Percentiles rank a stretch among this genome's conserved stretches.
Conservation (phyloP, 2,329 filamentous ascomycete genomes). For the Talaromyces piceae region DNA sequence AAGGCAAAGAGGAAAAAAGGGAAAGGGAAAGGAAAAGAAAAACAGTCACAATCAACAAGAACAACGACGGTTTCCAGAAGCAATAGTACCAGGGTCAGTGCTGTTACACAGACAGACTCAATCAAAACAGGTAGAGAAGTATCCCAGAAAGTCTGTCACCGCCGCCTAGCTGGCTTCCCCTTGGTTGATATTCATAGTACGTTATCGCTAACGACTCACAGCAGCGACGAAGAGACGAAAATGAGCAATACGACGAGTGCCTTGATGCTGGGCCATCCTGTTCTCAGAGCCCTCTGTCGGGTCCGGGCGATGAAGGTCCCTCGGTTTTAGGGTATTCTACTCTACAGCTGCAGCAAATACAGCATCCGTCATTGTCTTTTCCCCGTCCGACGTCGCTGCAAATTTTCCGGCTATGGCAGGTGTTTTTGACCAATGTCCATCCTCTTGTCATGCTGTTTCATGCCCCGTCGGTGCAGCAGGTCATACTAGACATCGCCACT, state of each 20-base stretch:
- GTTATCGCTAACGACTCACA: neutral
- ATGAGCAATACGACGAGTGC: neutral
- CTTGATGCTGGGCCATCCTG: neutral
- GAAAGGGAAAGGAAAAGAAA: neutral
- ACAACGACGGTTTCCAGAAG: neutral
- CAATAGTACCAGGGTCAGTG: neutral
- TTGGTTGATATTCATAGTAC: neutral
- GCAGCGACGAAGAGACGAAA: neutral
- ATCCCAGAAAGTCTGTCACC: neutral
- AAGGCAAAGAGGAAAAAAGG: neutral
- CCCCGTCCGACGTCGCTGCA: neutral
- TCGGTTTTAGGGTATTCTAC: neutral
- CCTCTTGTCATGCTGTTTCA: slow-evolving; percentile 2
- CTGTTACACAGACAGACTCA: neutral
- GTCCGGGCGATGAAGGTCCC: neutral
- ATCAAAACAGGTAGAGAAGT: neutral
- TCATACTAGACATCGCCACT: neutral
- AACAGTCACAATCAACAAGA: neutral
- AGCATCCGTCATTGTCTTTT: neutral
- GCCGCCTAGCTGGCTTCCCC: neutral
- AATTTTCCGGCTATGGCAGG: slow-evolving; percentile 5
- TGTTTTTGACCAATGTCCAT: slow-evolving; percentile 1
- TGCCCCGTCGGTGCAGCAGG: neutral
- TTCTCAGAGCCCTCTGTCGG: neutral
- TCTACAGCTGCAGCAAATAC: neutral